phyloP scores from a whole-genome alignment of 768 basidiomycete species.

The Xerocomellus amylosporus region DNA sequence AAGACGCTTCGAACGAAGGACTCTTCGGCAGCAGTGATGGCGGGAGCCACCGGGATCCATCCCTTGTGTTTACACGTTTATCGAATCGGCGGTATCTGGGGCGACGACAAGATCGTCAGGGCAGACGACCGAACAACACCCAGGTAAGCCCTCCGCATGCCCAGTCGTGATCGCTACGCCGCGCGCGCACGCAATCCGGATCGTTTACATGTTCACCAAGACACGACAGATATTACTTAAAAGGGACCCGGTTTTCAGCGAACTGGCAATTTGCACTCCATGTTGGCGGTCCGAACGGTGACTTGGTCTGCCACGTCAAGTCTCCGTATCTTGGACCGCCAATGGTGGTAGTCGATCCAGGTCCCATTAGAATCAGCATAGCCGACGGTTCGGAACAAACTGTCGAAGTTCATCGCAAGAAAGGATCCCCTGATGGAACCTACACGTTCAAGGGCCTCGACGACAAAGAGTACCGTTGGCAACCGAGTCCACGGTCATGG shows the following conservation, averaged over 20 bases:
- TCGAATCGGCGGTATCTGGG: slow-evolving; percentile 26
- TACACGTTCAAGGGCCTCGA: slow-evolving; percentile 26
- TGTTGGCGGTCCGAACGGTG: slow-evolving; percentile 17
- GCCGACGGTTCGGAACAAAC: background rate
- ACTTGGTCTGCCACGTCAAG: slow-evolving; percentile 22
- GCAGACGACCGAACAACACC: slow-evolving; percentile 27
- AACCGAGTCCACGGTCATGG: slow-evolving; percentile 8
- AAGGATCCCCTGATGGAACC: background rate
- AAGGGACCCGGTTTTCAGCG: slow-evolving; percentile 11
- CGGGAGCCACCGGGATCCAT: background rate
- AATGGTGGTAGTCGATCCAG: slow-evolving; percentile 5
- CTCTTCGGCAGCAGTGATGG: background rate
- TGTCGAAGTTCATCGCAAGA: slow-evolving; percentile 13
- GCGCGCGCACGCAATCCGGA: background rate
- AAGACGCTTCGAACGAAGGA: slow-evolving; percentile 2
- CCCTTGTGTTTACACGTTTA: slow-evolving; percentile 29
- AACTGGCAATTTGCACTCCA: slow-evolving; percentile 27
- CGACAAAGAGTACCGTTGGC: slow-evolving; percentile 27
- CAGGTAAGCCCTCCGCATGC: slow-evolving; percentile 15
- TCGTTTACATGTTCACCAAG: background rate
- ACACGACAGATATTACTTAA: slow-evolving; percentile 25
- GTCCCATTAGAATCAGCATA: slow-evolving; percentile 21
- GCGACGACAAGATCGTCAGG: slow-evolving; percentile 29
- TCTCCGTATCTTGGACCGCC: slow-evolving; percentile 31
- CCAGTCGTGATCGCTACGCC: background rate